Conservation (phyloP, 345 rosid genomes). For the Ceriops decandra region DNA sequence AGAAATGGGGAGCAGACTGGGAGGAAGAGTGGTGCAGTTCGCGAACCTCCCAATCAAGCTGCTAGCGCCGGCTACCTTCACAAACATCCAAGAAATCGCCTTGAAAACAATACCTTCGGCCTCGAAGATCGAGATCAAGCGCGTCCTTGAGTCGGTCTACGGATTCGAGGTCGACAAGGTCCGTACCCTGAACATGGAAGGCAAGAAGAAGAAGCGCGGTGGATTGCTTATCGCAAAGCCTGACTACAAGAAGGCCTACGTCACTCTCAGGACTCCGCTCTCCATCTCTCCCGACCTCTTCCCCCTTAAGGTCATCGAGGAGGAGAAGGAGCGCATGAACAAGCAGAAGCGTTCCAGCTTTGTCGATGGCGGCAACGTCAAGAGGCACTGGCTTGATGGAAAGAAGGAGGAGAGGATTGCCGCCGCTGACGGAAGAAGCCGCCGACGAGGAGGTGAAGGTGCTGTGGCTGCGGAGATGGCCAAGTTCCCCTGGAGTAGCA, state of each 20-base stretch:
- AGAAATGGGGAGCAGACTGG: slow-evolving; percentile 67
- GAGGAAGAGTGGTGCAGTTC: slow-evolving; percentile 73
- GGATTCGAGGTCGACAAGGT: slow-evolving; percentile 87
- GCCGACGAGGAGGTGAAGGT: background rate
- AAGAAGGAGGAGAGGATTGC: slow-evolving; percentile 31
- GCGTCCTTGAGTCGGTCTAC: slow-evolving; percentile 84
- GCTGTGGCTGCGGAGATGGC: slow-evolving; percentile 4
- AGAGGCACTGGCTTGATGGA: slow-evolving; percentile 80
- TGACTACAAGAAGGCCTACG: slow-evolving; percentile 90
- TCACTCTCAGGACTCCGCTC: slow-evolving; percentile 56
- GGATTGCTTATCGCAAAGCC: slow-evolving; percentile 72
- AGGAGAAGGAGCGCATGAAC: slow-evolving; percentile 54
- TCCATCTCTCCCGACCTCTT: slow-evolving; percentile 62
- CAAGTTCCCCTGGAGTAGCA: slow-evolving; percentile 60
- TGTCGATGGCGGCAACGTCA: slow-evolving; percentile 63
- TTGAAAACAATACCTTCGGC: slow-evolving; percentile 83
- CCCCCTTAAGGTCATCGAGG: slow-evolving; percentile 53
- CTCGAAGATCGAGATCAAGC: slow-evolving; percentile 91
- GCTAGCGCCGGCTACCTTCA: slow-evolving; percentile 54
- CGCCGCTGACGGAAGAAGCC: slow-evolving; percentile 21
- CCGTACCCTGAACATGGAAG: slow-evolving; percentile 89
- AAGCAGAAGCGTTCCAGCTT: slow-evolving; percentile 55
- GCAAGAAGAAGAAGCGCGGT: slow-evolving; percentile 84
- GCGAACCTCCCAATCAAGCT: slow-evolving; percentile 85
- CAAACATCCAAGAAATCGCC: slow-evolving; percentile 66